These are phyloP conservation scores for Candida anutae DNA, from an alignment of 1,139 yeast genomes.

Conservation along the genomic window DNA sequence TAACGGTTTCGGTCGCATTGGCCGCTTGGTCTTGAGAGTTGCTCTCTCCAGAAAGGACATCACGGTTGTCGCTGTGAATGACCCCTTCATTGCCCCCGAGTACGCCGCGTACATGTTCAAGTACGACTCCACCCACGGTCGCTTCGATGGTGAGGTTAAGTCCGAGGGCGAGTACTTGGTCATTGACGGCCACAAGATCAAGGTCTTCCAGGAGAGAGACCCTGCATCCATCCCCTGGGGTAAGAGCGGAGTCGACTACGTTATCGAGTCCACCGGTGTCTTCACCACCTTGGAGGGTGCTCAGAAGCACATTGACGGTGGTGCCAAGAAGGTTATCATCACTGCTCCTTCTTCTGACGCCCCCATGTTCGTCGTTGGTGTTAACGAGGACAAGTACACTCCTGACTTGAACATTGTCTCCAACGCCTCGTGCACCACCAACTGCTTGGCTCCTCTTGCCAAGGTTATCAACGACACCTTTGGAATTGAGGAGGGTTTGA, in stretches of 20 bases:
- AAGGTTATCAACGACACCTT: conserved; percentile 73
- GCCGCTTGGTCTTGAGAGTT: conserved; percentile 78
- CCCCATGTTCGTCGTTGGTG: conserved; percentile 86
- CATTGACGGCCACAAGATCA: conserved; percentile 63
- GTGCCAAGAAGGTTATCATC: conserved; percentile 85
- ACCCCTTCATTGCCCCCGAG: conserved; percentile 77
- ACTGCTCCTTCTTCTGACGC: conserved; percentile 87
- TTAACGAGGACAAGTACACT: conserved; percentile 66
- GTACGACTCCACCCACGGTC: conserved; percentile 83
- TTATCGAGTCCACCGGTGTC: conserved; percentile 85
- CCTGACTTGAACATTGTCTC: conserved; percentile 66
- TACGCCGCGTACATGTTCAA: conserved; percentile 86
- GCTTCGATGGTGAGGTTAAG: conserved; percentile 60
- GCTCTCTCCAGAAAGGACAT: conserved; percentile 66
- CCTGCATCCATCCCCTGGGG: conserved; percentile 83
- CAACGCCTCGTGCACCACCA: conserved; percentile 87
- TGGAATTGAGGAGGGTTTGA: conserved; percentile 80
- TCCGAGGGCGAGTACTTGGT: conserved; percentile 48
- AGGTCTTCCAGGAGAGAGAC: conserved; percentile 70
- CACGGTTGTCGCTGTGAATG: conserved; percentile 73
- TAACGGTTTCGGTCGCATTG: conserved; percentile 88
- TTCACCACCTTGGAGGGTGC: conserved; percentile 77
- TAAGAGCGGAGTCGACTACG: conserved; percentile 64
- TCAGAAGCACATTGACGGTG: conserved; percentile 71
- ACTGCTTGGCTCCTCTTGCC: conserved; percentile 86